Base-by-base conservation (phyloP, 2,329 filamentous ascomycete genomes). In the Aspergillus arachidicola region DNA sequence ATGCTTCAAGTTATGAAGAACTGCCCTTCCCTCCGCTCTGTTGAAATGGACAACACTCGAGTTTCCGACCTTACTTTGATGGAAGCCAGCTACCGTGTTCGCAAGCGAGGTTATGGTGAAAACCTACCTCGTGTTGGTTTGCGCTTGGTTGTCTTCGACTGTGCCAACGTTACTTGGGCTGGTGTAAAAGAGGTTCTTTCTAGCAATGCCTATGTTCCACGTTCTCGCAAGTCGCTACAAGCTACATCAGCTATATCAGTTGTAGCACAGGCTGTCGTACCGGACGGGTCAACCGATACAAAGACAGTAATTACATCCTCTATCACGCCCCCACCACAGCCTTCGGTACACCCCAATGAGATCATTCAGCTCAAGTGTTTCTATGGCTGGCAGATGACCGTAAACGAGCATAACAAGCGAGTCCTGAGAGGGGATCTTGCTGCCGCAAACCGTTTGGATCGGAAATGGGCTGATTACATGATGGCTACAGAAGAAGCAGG, bases 391-490 rank as follows among this genome's bases (percentile, higher is more conserved):
- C 94, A 98, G 79, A 92, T 92, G 80, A 97, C 93, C 0, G 93
- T 97, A 5, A 91, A 97, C 69, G 93, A 97, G 76, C 94, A 98
- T 78, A 93, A 89, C 59, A 94, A 94, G 80, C 87, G 94, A 4
- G 92, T 97, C 0, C 77, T 96, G 58, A 84, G 87, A 5, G 92
- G 92, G 7, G 91, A 97, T 65, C 85, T 93, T 63, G 82, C 84
- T 0, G 85, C 91, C 1, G 95, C 95, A 0, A 85, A 84, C 43
- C 84, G 92, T n/a, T 83, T 98, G 23, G 94, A 97, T 81, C 85
- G 89, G 67, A 96, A 94, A 76, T 98, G 94, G 94, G 90, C 91
- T 0, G 91, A 96, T 60, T 96, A 93, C 76, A 97, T 97, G 93
- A 92, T 96, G 80, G 89, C 92, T 19, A 91, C 87, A 57, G 93